Evolutionary conservation across 2,329 filamentous ascomycete species (phyloP).

Genomic region (Diaporthe citrichinensis): DNA sequence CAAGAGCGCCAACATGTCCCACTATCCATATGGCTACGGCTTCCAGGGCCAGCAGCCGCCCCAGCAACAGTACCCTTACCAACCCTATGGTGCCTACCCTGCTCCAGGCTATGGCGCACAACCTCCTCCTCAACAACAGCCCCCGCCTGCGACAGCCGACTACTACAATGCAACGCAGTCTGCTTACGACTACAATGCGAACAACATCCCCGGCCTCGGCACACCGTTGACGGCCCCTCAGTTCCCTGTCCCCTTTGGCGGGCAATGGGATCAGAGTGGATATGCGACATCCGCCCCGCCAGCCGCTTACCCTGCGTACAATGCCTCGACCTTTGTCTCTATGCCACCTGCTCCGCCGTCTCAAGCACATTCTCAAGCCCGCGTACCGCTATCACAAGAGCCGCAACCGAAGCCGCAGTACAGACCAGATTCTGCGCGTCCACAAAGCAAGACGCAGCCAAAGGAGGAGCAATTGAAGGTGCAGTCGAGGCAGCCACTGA

Average conservation of each 20-base stretch:
- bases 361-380: conserved; percentile 10
- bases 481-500: conserved; percentile 25
- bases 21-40: conserved; percentile 55
- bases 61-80: conserved; percentile 46
- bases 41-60: conserved; percentile 49
- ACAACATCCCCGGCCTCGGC: conserved; percentile 56
- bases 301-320: conserved; percentile 32
- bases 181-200: conserved; percentile 56
- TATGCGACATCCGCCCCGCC: conserved; percentile 3
- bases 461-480: background rate
- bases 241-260: conserved; percentile 33
- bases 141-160: conserved; percentile 38
- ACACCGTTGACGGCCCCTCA: conserved; percentile 42
- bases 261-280: conserved; percentile 27
- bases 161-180: conserved; percentile 51
- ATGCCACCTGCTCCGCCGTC: conserved; percentile 6
- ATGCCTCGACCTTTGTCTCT: conserved; percentile 12
- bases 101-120: conserved; percentile 41
- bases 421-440: conserved; percentile 7
- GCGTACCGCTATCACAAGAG: background rate
- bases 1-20: conserved; percentile 55
- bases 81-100: conserved; percentile 41
- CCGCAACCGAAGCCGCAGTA: conserved; percentile 5
- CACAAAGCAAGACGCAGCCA: conserved; percentile 17
- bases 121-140: conserved; percentile 39